These are phyloP conservation scores for Lachancea waltii DNA, from an alignment of 805 yeast genomes.

Conservation along the genomic window DNA sequence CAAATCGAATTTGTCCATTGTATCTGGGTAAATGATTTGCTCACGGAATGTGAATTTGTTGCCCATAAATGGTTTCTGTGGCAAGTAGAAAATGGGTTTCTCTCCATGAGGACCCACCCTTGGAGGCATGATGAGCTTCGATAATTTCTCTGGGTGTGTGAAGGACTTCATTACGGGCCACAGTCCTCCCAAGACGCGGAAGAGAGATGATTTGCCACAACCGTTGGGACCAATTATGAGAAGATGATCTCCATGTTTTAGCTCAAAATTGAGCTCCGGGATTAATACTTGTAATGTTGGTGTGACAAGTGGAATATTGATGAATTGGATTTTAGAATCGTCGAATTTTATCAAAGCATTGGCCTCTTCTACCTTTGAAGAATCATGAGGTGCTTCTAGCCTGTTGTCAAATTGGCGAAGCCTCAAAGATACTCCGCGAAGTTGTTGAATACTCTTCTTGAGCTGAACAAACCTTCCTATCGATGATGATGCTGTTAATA, in stretches of 20 bases:
- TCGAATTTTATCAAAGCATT: conserved; percentile 38
- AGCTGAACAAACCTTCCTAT: conserved; percentile 81
- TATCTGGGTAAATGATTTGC: conserved; percentile 84
- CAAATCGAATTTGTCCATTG: conserved; percentile 48
- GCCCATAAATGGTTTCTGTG: conserved; percentile 85
- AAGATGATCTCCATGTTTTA: conserved; percentile 76
- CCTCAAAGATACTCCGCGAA: conserved; percentile 74
- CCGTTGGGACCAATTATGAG: conserved; percentile 95
- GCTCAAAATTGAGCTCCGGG: conserved; percentile 57
- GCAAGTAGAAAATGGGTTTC: conserved; percentile 66
- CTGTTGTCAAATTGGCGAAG: conserved; percentile 63
- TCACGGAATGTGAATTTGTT: conserved; percentile 62
- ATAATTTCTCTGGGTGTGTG: conserved; percentile 56
- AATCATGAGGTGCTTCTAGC: conserved; percentile 31
- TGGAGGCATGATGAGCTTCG: conserved; percentile 32
- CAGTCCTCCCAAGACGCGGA: conserved; percentile 84
- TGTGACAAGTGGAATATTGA: conserved; percentile 72
- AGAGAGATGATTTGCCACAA: conserved; percentile 88
- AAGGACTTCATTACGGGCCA: conserved; percentile 72
- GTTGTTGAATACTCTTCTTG: conserved; percentile 75
- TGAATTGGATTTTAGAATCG: conserved; percentile 59
- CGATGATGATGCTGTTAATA: conserved; percentile 80
- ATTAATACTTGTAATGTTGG: conserved; percentile 77
- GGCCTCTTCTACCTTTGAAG: conserved; percentile 14
- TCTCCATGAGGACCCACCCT: conserved; percentile 30